Percentiles rank a stretch among this genome's conserved stretches.
Conservation (phyloP, 768 basidiomycete genomes). For the Fomitopsis serialis region DNA sequence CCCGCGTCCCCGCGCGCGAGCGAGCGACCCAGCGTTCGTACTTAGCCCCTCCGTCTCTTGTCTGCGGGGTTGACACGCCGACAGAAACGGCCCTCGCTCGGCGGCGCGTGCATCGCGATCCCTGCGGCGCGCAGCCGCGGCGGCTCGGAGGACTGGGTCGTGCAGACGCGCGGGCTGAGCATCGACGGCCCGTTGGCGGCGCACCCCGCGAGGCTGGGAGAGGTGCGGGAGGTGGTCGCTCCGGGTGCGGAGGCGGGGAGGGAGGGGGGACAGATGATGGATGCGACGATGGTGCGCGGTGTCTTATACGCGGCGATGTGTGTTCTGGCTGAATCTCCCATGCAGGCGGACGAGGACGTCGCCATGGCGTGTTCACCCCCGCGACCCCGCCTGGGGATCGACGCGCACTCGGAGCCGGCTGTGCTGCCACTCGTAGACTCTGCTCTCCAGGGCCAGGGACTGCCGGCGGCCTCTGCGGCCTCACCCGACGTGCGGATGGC, state of each 20-base stretch:
- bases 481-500: not conserved
- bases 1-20: constrained; percentile 42
- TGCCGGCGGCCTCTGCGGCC: not conserved
- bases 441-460: not conserved
- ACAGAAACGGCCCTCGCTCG: constrained; percentile 58
- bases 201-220: not conserved
- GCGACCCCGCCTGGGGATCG: constrained; percentile 3
- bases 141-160: constrained; percentile 64
- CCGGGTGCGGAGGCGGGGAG: not conserved
- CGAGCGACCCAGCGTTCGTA: constrained; percentile 53
- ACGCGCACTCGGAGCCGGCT: constrained; percentile 4
- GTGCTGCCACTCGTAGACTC: not conserved
- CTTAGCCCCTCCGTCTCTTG: not conserved
- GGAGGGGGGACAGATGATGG: constrained; percentile 18
- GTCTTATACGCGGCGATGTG: not conserved
- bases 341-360: constrained; percentile 6
- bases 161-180: constrained; percentile 60
- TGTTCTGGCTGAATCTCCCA: not conserved
- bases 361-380: constrained; percentile 17
- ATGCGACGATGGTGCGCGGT: constrained; percentile 40
- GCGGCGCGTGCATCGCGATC: constrained; percentile 17
- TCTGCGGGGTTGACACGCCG: constrained; percentile 1
- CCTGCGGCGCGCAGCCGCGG: constrained; percentile 9
- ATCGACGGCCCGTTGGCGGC: constrained; percentile 45
- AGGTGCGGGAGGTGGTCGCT: constrained; percentile 8